Percentiles rank a stretch among this genome's conserved stretches.
Evolutionary conservation across 2,329 filamentous ascomycete species (phyloP).

Genomic region (Teratosphaeria pseudoeucalypti): DNA sequence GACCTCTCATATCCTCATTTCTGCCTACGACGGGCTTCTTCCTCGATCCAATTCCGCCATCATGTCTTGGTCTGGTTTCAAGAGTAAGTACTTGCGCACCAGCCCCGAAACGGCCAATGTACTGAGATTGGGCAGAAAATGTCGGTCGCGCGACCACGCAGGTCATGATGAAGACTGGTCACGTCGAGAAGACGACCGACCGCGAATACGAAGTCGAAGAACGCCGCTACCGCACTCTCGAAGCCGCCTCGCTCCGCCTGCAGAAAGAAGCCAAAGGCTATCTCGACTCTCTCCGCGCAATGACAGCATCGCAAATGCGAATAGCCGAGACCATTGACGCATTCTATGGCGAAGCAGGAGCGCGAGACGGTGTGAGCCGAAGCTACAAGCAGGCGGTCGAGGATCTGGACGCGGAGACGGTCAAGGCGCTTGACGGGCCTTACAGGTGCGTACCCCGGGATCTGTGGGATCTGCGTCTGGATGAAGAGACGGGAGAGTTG

Average conservation of each 20-base stretch:
- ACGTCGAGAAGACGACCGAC: conserved; percentile 97
- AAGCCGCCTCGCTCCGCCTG: conserved; percentile 78
- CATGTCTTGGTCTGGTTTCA: conserved; percentile 51
- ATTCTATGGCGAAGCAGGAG: conserved; percentile 94
- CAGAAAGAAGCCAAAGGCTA: conserved; percentile 99
- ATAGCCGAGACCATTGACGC: conserved; percentile 99
- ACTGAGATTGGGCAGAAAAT: conserved; percentile 70
- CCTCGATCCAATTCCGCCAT: conserved; percentile 21
- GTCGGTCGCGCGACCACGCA: conserved; percentile 77
- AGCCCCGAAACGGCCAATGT: conserved; percentile 28
- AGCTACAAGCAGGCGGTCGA: conserved; percentile 98
- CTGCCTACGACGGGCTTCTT: not conserved
- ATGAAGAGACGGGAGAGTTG: conserved; percentile 10
- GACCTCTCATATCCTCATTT: not conserved
- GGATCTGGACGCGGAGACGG: conserved; percentile 93
- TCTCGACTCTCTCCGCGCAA: conserved; percentile 88
- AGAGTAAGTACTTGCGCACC: conserved; percentile 17
- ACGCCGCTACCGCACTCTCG: conserved; percentile 95
- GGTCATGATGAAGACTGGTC: conserved; percentile 99
- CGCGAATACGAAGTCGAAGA: conserved; percentile 92
- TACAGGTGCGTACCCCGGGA: conserved; percentile 52
- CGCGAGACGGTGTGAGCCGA: conserved; percentile 85
- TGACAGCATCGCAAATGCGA: conserved; percentile 98
- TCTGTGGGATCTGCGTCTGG: conserved; percentile 7
- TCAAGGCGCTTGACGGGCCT: conserved; percentile 93